Percentiles rank a stretch among this genome's conserved stretches.
Evolutionary conservation across 2,329 filamentous ascomycete species (phyloP).

Genomic region (Sphaceloma murrayae): DNA sequence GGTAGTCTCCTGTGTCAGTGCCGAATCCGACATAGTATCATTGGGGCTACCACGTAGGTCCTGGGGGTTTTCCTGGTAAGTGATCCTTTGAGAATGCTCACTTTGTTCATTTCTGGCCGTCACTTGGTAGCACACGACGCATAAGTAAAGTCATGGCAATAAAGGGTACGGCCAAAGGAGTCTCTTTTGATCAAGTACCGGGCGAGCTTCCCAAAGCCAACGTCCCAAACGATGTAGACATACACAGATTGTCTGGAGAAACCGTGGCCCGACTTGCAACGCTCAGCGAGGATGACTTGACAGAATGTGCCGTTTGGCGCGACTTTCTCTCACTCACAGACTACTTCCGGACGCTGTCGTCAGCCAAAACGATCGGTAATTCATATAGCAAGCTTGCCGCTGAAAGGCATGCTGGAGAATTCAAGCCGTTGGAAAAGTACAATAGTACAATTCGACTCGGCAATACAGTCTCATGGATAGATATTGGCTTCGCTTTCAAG

Average conservation of each 20-base stretch:
- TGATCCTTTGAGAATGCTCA: too few relatives aligned
- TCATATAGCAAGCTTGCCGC: constrained; percentile 29
- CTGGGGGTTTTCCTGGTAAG: constrained; percentile 8
- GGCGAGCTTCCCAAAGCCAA: constrained; percentile 12
- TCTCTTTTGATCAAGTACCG: constrained; percentile 13
- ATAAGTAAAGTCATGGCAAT: constrained; percentile 6
- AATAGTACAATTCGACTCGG: constrained; percentile 23
- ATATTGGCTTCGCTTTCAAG: constrained; percentile 26
- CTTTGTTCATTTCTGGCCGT: too few relatives aligned
- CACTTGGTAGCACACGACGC: too few relatives aligned
- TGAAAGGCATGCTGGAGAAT: constrained; percentile 27
- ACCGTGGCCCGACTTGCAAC: constrained; percentile 15
- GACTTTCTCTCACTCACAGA: constrained; percentile 50
- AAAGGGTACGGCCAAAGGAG: constrained; percentile 10
- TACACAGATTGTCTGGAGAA: constrained; percentile 5
- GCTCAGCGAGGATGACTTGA: constrained; percentile 15
- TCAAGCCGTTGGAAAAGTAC: constrained; percentile 12
- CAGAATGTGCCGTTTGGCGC: constrained; percentile 36
- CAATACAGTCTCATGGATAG: constrained; percentile 24
- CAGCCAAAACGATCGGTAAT: constrained; percentile 35
- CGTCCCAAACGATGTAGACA: constrained; percentile 14
- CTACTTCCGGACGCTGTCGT: constrained; percentile 47
- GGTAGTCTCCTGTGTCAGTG: not conserved
- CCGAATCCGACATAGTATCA: not conserved
- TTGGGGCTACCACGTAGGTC: not conserved